These are phyloP conservation scores for Axilococcus clingmanii DNA, from an alignment of 139 green algal genomes.

Conservation along the genomic window DNA sequence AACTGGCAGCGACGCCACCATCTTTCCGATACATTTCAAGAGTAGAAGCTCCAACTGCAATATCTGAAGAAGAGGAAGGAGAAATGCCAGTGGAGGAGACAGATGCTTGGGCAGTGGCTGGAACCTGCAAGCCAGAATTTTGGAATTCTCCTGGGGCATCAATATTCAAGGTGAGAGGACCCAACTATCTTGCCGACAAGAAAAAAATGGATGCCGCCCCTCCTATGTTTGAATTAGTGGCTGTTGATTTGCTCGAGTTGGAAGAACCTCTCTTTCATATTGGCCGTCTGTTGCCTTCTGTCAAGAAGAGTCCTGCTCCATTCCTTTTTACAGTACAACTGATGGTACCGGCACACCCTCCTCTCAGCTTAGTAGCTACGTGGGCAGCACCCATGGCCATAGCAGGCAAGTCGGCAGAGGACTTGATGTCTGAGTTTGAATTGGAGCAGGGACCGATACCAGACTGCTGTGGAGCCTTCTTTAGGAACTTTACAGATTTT, in stretches of 20 bases:
- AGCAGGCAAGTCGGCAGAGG: constrained; percentile 1
- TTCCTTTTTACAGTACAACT: constrained; percentile 60
- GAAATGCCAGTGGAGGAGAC: not conserved
- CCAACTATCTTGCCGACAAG: constrained; percentile 32
- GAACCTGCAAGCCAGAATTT: constrained; percentile 21
- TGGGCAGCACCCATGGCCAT: constrained; percentile 35
- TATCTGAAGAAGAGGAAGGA: not conserved
- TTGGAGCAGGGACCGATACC: constrained; percentile 2
- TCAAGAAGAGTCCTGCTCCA: constrained; percentile 36
- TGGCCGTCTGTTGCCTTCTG: constrained; percentile 32
- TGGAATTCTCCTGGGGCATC: constrained; percentile 39
- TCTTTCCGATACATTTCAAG: not conserved
- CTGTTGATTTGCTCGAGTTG: constrained; percentile 43
- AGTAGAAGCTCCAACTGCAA: not conserved
- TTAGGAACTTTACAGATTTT: constrained; percentile 6
- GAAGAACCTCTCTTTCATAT: constrained; percentile 43
- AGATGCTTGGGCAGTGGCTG: constrained; percentile 9
- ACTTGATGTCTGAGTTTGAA: constrained; percentile 5
- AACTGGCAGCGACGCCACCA: not conserved
- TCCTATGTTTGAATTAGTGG: constrained; percentile 44
- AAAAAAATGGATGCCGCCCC: constrained; percentile 36
- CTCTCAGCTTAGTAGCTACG: constrained; percentile 16
- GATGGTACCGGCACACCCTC: constrained; percentile 47
- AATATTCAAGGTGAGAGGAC: constrained; percentile 25
- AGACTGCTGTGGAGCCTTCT: not conserved